Evolutionary conservation across 352 stramenopile genomes (phyloP).

Genomic region (Phytophthora melonis): DNA sequence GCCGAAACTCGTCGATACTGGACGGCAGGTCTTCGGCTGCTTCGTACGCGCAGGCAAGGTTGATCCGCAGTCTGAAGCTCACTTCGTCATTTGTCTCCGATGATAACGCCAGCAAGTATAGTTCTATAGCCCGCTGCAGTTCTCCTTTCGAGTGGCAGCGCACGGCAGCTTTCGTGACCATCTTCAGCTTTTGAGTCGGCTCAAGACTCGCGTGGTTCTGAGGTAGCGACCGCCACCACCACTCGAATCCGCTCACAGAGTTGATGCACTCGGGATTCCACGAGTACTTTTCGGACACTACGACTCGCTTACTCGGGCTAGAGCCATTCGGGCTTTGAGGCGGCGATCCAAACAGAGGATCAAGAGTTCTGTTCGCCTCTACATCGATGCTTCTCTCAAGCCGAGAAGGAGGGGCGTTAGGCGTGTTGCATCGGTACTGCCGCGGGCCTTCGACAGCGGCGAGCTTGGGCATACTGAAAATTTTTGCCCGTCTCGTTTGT

Average conservation of each 20-base stretch:
- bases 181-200: conserved; percentile 80
- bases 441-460: conserved; percentile 55
- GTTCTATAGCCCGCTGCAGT: conserved; percentile 65
- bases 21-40: conserved; percentile 44
- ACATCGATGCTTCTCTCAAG: conserved; percentile 10
- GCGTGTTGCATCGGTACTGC: conserved; percentile 59
- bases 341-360: conserved; percentile 42
- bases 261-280: conserved; percentile 84
- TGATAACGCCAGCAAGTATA: conserved; percentile 73
- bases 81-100: conserved; percentile 67
- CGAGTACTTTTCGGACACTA: conserved; percentile 67
- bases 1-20: conserved; percentile 54
- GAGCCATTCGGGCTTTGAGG: conserved; percentile 40
- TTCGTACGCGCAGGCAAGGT: conserved; percentile 74
- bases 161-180: conserved; percentile 81
- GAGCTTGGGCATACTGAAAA: conserved; percentile 77
- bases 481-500: conserved; percentile 53
- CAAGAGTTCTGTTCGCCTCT: conserved; percentile 21
- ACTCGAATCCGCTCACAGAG: conserved; percentile 81
- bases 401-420: conserved; percentile 48
- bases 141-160: conserved; percentile 71
- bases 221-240: conserved; percentile 83
- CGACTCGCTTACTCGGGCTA: conserved; percentile 42
- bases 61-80: conserved; percentile 70
- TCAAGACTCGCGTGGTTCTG: conserved; percentile 68